phyloP scores from a whole-genome alignment of 306 rosid genomes.

The Glycine latifolia region DNA sequence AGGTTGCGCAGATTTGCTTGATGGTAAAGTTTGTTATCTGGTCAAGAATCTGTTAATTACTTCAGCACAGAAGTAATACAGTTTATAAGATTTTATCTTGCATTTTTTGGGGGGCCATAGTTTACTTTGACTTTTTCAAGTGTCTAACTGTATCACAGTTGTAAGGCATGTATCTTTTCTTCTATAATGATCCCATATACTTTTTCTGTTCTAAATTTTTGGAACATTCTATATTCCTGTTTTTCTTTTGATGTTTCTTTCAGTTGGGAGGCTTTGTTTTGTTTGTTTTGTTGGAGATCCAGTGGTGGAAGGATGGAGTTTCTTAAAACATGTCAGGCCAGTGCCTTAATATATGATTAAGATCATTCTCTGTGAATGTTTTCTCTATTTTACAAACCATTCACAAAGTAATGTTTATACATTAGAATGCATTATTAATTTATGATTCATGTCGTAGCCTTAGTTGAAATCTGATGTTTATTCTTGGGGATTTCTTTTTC shows the following conservation, averaged over 20 bases:
- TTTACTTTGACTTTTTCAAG: neutral
- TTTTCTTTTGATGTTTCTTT: slow-evolving; percentile 2
- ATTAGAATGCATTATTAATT: neutral
- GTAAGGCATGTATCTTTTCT: neutral
- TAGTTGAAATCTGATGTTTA: too few species aligned
- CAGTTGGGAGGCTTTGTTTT: neutral
- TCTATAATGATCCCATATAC: neutral
- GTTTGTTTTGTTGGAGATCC: neutral
- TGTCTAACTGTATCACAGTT: neutral
- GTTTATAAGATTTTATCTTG: neutral
- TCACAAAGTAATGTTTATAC: neutral
- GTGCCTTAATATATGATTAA: neutral
- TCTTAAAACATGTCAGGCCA: neutral
- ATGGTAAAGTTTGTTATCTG: slow-evolving; percentile 24
- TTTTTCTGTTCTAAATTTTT: neutral
- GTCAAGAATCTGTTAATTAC: slow-evolving; percentile 6
- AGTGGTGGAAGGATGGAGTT: slow-evolving; percentile 21
- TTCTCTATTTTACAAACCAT: slow-evolving; percentile 16
- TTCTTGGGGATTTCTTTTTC: too few species aligned
- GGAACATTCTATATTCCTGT: neutral
- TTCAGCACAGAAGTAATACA: neutral
- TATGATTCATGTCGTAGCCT: too few species aligned
- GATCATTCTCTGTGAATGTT: slow-evolving; percentile 19
- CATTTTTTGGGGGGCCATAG: slow-evolving; percentile 30
- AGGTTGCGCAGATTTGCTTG: slow-evolving; percentile 13